Base-by-base conservation (phyloP, 352 stramenopile genomes). In the Pythium volutum region DNA sequence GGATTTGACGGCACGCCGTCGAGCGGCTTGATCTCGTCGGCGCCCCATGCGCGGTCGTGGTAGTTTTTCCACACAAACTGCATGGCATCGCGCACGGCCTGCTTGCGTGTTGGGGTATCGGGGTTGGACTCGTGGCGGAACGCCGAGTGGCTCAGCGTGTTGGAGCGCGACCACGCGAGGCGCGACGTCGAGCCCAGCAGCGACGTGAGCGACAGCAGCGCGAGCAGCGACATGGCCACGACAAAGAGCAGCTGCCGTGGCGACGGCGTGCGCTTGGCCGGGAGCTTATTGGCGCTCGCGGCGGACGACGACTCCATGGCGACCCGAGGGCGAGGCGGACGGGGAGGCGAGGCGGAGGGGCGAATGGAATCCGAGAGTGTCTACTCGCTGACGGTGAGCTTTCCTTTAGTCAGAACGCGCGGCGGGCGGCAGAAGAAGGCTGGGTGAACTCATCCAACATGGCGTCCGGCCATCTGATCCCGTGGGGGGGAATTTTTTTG, bases 21-120 rank as follows among this genome's bases (percentile, higher is more conserved):
- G 38, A 93, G 69, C 2, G 96, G 96, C 41, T 80, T 78, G 42
- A 99, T 69, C 73, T 99, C 97, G 75, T 99, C 97, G 12, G 76
- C 86, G n/a, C 97, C 97, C 73, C 96, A 99, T 45, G 97, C 97
- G 69, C 97, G 81, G 42, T 91, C 72, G 70, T 95, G 85, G 74
- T 99, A 99, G 54, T 85, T 91, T 2, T 60, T 70, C 96, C 82
- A 94, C n/a, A 83, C 79, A 41, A 90, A 89, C 54, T 81, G 71
- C 84, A 92, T 94, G 36, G 84, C 84, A 42, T 75, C 66, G 20
- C 71, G 66, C 20, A 92, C 71, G 2, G 54, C 54, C 3, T 31
- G 75, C 79, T 8, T 74, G 38, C 33, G 69, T 73, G 9, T 79
- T 69, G 27, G 59, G 43, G 41, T 73, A 59, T 56, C 80, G 72